Evolutionary conservation across 306 rosid species (phyloP), one percentile per base, ranked within the genome.

Genomic region (Cyamopsis tetragonoloba): DNA sequence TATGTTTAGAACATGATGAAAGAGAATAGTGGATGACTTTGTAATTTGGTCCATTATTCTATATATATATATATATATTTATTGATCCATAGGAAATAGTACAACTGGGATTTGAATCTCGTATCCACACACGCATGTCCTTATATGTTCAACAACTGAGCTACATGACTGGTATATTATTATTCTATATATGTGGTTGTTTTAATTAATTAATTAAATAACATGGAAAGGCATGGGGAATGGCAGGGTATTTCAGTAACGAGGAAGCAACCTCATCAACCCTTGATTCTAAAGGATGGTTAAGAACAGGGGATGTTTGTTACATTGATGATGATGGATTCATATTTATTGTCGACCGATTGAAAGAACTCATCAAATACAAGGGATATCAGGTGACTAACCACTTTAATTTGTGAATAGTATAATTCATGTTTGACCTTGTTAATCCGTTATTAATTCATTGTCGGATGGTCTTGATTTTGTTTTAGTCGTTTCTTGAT

Each of bases 311-410:
- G 8, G 98, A 92, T 73, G 73, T 89, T 23, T 92, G 98, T 80
- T 89, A 81, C 69, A 74, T 92, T 7, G 96, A 92, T 53, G 81
- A 43, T 11, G 96, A 89, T 67, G 96, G 98, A n/a, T 89, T 79
- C 70, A 70, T 92, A 68, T 92, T 92, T 58, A 77, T 92, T 24
- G 96, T 92, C 2, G 98, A 92, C 81, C 77, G 98, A 48, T 57
- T 92, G 72, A 92, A 92, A 70, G 98, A 92, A 85, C 93, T 92
- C 9, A 92, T 92, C 13, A 92, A 92, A 46, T 92, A 92, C 81
- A 87, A 89, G 79, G 98, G 96, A 26, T 89, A 86, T 84, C 98
- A 92, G 96, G 98, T 91, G 51, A 54, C 2, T 22, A 23, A n/a
- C n/a, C n/a, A n/a, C n/a, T n/a, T n/a, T n/a, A n/a, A 1, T 14